These are phyloP conservation scores for Lactifluus subvellereus DNA, from an alignment of 768 basidiomycete species.

Conservation along the genomic window DNA sequence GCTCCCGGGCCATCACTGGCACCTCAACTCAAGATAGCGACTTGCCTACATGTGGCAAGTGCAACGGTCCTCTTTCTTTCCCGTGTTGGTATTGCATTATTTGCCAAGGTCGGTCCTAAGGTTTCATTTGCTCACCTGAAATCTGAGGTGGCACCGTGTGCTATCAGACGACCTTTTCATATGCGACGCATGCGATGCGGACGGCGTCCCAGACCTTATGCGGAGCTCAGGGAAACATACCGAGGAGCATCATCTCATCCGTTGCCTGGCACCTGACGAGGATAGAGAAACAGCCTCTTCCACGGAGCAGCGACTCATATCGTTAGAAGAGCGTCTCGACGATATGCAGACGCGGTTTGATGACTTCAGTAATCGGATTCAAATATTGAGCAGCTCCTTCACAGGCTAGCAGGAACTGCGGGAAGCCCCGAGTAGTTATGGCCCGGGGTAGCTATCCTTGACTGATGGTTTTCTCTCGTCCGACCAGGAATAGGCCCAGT, in stretches of 20 bases:
- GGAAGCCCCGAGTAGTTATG: not conserved
- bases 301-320: conserved; percentile 7
- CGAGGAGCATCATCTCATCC: not conserved
- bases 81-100: conserved; percentile 5
- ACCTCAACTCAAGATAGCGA: conserved; percentile 19
- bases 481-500: too few species aligned
- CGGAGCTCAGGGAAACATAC: not conserved
- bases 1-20: not conserved
- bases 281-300: not conserved
- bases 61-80: conserved; percentile 22
- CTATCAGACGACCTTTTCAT: not conserved
- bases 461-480: not conserved
- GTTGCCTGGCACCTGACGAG: conserved; percentile 2
- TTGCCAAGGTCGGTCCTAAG: conserved; percentile 1
- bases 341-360: conserved; percentile 2
- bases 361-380: not conserved
- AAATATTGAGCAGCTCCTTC: conserved; percentile 4
- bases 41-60: conserved; percentile 25
- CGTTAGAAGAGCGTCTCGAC: conserved; percentile 6
- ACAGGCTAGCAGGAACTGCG: not conserved
- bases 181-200: not conserved
- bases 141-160: not conserved
- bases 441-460: not conserved
- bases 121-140: too few species aligned
- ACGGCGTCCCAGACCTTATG: not conserved